phyloP scores from a whole-genome alignment of 2,329 filamentous ascomycete genomes.

The Arthrocladium fulminans region DNA sequence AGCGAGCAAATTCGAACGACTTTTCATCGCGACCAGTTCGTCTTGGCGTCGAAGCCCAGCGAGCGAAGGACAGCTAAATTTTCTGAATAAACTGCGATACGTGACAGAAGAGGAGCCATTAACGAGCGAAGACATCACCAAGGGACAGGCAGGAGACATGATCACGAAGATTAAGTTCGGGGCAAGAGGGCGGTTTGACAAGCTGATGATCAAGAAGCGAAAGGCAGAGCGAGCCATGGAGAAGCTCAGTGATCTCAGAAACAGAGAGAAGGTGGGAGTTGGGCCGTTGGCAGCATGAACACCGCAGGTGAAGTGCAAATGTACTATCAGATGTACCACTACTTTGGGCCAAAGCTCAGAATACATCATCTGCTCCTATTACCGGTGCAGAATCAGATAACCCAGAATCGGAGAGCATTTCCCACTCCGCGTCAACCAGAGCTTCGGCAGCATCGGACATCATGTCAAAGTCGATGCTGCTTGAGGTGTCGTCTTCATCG shows the following conservation, averaged over 20 bases:
- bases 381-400: not conserved
- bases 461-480: not conserved
- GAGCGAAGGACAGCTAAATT: slow-evolving; percentile 39
- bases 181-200: slow-evolving; percentile 55
- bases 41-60: slow-evolving; percentile 63
- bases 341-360: no score
- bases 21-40: slow-evolving; percentile 57
- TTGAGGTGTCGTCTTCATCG: not conserved
- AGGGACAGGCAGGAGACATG: slow-evolving; percentile 78
- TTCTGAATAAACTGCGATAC: slow-evolving; percentile 34
- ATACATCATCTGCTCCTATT: not conserved
- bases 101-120: slow-evolving; percentile 51
- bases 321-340: no score
- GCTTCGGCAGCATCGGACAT: slow-evolving; percentile 1
- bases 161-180: slow-evolving; percentile 87
- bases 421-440: not conserved
- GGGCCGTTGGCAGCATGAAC: slow-evolving; percentile 33
- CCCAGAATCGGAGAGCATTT: not conserved
- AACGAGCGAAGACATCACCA: slow-evolving; percentile 52
- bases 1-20: slow-evolving; percentile 53
- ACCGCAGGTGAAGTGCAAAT: not conserved
- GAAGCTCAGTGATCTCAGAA: slow-evolving; percentile 24
- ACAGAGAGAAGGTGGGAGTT: slow-evolving; percentile 38
- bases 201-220: slow-evolving; percentile 45
- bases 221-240: slow-evolving; percentile 29